Base-by-base conservation (phyloP, 495 filamentous ascomycete genomes). In the Rhypophila decipiens region DNA sequence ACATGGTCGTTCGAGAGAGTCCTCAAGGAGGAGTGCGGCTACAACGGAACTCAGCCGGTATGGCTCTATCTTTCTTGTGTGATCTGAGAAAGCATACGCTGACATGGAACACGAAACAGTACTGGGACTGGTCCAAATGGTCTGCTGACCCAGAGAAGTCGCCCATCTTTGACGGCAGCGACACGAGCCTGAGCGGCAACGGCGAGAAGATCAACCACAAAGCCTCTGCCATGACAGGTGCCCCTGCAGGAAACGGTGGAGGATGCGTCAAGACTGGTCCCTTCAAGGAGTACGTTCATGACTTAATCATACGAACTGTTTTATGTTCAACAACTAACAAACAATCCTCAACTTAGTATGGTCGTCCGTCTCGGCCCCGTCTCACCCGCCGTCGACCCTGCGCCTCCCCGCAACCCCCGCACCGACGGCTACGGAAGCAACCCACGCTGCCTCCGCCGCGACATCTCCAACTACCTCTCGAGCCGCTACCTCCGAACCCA, bases 21-120 rank as follows among this genome's bases (percentile, higher is more conserved):
- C 0, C 72, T 88, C 18, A 69, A 74, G 21, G 70, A 77, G 7
- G 84, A 89, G 56, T 88, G 85, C 59, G 82, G 80, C 23, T 88
- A 84, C 55, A 76, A 56, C 8, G 83, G 83, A 21, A 66, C 48
- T 21, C 58, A 65, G 56, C 55, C 60, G 34, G 64, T 65, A 53
- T 27, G 19, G n/a, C n/a, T 34, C 24, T 12, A 20, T 18, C 11
- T 20, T 11, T 12, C 15, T 1, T 13, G 22, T 1, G 10, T 18
- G 36, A 2, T 3, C 8, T 31, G 7, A 31, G 27, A 31, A 31
- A 31, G 27, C 7, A n/a, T n/a, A 7, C 27, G 27, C 27, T 31
- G 27, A 31, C 27, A 31, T 7, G 27, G 27, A 7, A 7, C 27
- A 19, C 12, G 1, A 22, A 22, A 40, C 43, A 61, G 55, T 84